phyloP scores from a whole-genome alignment of 2,329 filamentous ascomycete genomes.

The Phialocephala subalpina region DNA sequence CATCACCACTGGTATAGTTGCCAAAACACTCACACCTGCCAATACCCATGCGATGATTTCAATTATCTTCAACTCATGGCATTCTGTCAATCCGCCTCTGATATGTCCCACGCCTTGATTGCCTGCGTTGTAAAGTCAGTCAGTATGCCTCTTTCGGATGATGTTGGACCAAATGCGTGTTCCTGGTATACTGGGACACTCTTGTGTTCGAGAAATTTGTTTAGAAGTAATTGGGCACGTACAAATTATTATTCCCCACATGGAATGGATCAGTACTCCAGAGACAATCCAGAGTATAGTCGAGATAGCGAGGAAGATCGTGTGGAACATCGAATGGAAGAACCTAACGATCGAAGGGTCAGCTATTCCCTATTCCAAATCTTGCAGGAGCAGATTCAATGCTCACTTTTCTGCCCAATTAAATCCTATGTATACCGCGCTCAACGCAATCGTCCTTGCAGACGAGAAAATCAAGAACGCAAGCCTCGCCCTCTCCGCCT shows the following conservation, averaged over 20 bases:
- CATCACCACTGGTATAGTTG: slow-evolving; percentile 28
- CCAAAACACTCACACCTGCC: slow-evolving; percentile 24
- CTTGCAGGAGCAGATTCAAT: too few species aligned
- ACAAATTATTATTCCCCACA: slow-evolving; percentile 33
- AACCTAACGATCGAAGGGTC: not conserved
- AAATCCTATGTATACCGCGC: slow-evolving; percentile 30
- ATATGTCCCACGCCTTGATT: slow-evolving; percentile 26
- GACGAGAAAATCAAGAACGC: slow-evolving; percentile 31
- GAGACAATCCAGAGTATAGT: slow-evolving; percentile 32
- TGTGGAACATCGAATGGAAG: slow-evolving; percentile 34
- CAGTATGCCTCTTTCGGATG: too few species aligned
- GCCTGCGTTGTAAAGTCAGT: too few species aligned
- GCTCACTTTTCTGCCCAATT: slow-evolving; percentile 26
- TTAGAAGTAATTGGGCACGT: too few species aligned
- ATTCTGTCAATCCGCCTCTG: slow-evolving; percentile 31
- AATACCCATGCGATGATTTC: slow-evolving; percentile 32
- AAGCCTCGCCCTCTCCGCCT: slow-evolving; percentile 23
- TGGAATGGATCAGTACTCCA: slow-evolving; percentile 31
- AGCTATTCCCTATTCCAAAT: too few species aligned
- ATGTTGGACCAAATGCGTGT: too few species aligned
- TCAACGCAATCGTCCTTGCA: slow-evolving; percentile 27
- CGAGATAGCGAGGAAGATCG: slow-evolving; percentile 30
- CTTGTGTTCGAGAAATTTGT: too few species aligned
- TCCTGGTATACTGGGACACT: too few species aligned
- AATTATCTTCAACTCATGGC: slow-evolving; percentile 34